Base-by-base conservation (phyloP, 1,139 yeast genomes). In the Lipomyces yarrowii region DNA sequence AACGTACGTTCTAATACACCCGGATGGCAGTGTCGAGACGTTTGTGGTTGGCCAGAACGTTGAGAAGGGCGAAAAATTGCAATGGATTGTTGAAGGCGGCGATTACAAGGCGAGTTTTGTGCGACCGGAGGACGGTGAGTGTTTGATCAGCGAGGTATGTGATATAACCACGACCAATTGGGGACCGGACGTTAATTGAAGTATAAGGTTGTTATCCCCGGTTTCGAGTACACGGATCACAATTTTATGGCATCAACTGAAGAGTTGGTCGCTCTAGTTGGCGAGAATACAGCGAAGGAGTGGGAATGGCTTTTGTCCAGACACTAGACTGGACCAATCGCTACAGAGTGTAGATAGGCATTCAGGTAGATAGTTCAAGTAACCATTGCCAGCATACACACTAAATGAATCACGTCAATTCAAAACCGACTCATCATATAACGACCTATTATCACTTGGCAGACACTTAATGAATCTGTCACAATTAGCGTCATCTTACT, bases 41-140 rank as follows among this genome's bases (percentile, higher is more conserved):
- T 83, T 83, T 71, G 77, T 77, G 23, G 86, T 83, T 26, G 86
- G 86, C 0, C 69, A 60, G 15, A 65, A 61, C 32, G 82, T 82
- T 67, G 77, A 82, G 67, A 73, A 73, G 10, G 86, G 85, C 11
- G 86, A 83, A 71, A 76, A 78, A 2, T 76, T 81, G 42, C 86
- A 83, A 72, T 83, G 86, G 86, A 85, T 83, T 10, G 86, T 83
- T n/a, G 85, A 84, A 11, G 84, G 85, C 1, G 85, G 82, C 18
- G 83, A 81, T 26, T 83, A 81, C 75, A 83, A 83, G 70, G 85
- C 86, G 4, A 81, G 84, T 58, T 83, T 82, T 70, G 39, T 66
- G 33, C 48, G 15, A 42, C 64, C 83, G 37, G 59, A 79, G 3
- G 69, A 62, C n/a, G 78, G 76, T 52, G 79, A 77, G n/a, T 71